Conservation (phyloP, 2,329 filamentous ascomycete genomes). For the Colletotrichum shisoi region DNA sequence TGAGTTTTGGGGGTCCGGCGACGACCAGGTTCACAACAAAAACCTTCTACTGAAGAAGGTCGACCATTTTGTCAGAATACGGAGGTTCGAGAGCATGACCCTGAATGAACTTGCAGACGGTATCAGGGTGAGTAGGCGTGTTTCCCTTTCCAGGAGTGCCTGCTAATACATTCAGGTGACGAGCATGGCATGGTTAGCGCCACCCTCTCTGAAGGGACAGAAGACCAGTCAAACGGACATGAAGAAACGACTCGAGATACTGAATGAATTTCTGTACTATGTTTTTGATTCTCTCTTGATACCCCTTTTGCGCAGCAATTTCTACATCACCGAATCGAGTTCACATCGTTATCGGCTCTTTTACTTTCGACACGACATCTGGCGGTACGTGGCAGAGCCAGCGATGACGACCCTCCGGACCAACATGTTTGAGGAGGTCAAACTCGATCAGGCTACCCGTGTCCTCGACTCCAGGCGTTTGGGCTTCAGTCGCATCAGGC, state of each 20-base stretch:
- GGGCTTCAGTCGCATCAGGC: constrained; percentile 78
- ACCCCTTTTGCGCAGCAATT: constrained; percentile 84
- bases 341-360: constrained; percentile 81
- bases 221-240: constrained; percentile 76
- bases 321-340: constrained; percentile 93
- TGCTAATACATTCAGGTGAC: constrained; percentile 61
- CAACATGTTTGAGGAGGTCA: constrained; percentile 81
- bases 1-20: constrained; percentile 74
- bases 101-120: constrained; percentile 80
- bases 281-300: constrained; percentile 91
- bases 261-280: constrained; percentile 89
- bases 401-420: constrained; percentile 71
- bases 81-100: constrained; percentile 81
- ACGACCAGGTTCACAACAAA: constrained; percentile 66
- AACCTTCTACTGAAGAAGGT: constrained; percentile 69
- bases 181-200: constrained; percentile 75
- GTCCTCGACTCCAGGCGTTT: constrained; percentile 70
- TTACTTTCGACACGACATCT: constrained; percentile 94
- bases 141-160: background rate
- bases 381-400: constrained; percentile 79
- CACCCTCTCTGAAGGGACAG: constrained; percentile 54
- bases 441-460: constrained; percentile 60
- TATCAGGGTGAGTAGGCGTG: constrained; percentile 68
- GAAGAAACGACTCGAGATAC: constrained; percentile 77
- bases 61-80: constrained; percentile 78